Conservation (phyloP, 1,284 basidiomycete species). For the Stygiomarasmius scandens region DNA sequence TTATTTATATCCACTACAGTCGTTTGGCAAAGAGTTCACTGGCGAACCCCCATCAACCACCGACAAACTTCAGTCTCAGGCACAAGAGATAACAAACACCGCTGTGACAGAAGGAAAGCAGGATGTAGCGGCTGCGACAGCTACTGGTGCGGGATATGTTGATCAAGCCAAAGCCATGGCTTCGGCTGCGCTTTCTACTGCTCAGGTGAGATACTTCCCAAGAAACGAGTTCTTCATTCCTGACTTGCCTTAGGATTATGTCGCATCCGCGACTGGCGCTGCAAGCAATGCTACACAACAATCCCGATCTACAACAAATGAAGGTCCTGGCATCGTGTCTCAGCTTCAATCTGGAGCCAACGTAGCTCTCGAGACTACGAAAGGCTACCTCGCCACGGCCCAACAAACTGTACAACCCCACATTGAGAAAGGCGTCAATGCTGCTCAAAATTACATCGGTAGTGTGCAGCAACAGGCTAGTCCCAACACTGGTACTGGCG, state of each 20-base stretch:
- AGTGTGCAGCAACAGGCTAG: constrained; percentile 13
- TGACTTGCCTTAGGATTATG: neutral
- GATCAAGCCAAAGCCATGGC: constrained; percentile 56
- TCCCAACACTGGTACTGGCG: constrained; percentile 6
- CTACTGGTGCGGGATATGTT: constrained; percentile 47
- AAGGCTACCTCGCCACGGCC: constrained; percentile 43
- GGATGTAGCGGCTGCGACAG: constrained; percentile 48
- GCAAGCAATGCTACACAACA: neutral
- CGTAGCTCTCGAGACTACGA: constrained; percentile 40
- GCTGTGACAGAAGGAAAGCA: constrained; percentile 59
- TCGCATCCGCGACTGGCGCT: neutral
- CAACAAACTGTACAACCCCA: constrained; percentile 40
- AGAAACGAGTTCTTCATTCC: neutral
- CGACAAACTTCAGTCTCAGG: constrained; percentile 45
- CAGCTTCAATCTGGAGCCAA: constrained; percentile 37
- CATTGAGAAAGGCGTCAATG: constrained; percentile 25
- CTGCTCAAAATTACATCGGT: constrained; percentile 39
- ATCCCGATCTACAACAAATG: constrained; percentile 1
- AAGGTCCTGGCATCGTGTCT: constrained; percentile 24
- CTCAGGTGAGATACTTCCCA: constrained; percentile 43
- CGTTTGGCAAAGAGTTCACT: constrained; percentile 45
- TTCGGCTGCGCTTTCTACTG: constrained; percentile 47
- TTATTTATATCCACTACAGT: constrained; percentile 28
- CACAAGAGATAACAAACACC: constrained; percentile 45
- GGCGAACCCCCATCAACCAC: constrained; percentile 42